Conservation (phyloP, 164 flowering plant genomes). For the Magnolia kwangsiensis region DNA sequence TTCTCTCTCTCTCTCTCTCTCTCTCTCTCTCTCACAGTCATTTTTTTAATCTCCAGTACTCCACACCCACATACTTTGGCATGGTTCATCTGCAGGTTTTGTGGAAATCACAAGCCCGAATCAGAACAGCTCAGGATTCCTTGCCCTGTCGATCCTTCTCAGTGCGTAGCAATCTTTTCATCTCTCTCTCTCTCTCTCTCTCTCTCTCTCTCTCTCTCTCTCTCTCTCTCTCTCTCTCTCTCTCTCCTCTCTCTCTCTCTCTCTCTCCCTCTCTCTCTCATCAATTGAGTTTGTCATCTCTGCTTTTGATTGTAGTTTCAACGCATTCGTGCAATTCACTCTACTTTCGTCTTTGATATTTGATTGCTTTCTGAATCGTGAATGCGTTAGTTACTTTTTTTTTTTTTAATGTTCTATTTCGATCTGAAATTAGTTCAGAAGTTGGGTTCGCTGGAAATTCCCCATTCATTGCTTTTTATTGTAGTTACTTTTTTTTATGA, state of each 20-base stretch:
- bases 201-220: too few relatives aligned
- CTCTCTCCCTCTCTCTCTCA: too few relatives aligned
- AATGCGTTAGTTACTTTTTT: not conserved
- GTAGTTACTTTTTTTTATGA: too few relatives aligned
- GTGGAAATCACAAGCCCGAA: constrained; percentile 82
- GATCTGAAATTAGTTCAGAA: too few relatives aligned
- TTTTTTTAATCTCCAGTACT: not conserved
- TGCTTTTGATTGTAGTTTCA: not conserved
- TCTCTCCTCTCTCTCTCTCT: too few relatives aligned
- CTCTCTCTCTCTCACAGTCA: constrained; percentile 8
- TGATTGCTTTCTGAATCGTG: not conserved
- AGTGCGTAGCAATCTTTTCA: constrained; percentile 37
- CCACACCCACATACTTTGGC: not conserved
- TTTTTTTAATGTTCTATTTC: not conserved
- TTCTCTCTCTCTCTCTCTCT: constrained; percentile 12
- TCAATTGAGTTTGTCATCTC: not conserved
- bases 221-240: too few relatives aligned
- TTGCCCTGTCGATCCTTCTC: constrained; percentile 93
- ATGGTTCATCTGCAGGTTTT: constrained; percentile 40
- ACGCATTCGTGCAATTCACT: not conserved
- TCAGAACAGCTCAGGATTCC: constrained; percentile 59
- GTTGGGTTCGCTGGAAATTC: too few relatives aligned
- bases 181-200: not conserved
- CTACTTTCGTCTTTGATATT: not conserved
- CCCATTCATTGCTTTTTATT: too few relatives aligned